Conservation (phyloP, 768 basidiomycete genomes). For the Rubroboletus pulcherrimus region DNA sequence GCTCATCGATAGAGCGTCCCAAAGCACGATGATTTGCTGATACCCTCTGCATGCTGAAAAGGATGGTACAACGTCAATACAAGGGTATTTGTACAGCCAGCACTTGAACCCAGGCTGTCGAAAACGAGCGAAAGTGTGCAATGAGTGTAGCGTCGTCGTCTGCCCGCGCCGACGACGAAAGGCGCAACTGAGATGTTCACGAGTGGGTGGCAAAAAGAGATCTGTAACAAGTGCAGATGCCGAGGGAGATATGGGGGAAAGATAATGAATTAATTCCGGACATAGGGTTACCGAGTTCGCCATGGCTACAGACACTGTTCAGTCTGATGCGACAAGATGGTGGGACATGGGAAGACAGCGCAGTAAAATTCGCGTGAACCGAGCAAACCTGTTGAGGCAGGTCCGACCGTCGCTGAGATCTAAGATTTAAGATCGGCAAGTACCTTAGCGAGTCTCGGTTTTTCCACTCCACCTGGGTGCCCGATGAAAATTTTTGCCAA, state of each 20-base stretch:
- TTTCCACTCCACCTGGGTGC: slow-evolving; percentile 1
- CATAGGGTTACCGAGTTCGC: slow-evolving; percentile 10
- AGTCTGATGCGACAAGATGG: neutral
- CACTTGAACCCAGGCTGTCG: neutral
- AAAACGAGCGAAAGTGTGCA: slow-evolving; percentile 20
- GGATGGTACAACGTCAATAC: slow-evolving; percentile 6
- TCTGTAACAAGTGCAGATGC: neutral
- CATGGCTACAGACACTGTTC: slow-evolving; percentile 21
- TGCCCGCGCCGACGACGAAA: slow-evolving; percentile 11
- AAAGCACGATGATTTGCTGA: slow-evolving; percentile 10
- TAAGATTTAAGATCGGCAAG: neutral
- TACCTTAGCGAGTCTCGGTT: neutral
- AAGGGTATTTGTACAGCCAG: neutral
- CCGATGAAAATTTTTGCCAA: neutral
- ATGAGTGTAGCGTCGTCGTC: slow-evolving; percentile 22
- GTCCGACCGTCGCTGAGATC: neutral
- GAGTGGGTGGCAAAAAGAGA: slow-evolving; percentile 1
- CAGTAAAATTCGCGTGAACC: slow-evolving; percentile 4
- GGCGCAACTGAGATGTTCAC: neutral
- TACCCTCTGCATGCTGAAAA: slow-evolving; percentile 13
- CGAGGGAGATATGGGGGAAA: slow-evolving; percentile 9
- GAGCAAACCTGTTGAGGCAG: neutral
- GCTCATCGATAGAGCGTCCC: slow-evolving; percentile 9
- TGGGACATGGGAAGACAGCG: slow-evolving; percentile 6
- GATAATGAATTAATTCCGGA: slow-evolving; percentile 3